phyloP scores from a whole-genome alignment of 108 stramenopile species.

The Stephanodiscus minutulus region DNA sequence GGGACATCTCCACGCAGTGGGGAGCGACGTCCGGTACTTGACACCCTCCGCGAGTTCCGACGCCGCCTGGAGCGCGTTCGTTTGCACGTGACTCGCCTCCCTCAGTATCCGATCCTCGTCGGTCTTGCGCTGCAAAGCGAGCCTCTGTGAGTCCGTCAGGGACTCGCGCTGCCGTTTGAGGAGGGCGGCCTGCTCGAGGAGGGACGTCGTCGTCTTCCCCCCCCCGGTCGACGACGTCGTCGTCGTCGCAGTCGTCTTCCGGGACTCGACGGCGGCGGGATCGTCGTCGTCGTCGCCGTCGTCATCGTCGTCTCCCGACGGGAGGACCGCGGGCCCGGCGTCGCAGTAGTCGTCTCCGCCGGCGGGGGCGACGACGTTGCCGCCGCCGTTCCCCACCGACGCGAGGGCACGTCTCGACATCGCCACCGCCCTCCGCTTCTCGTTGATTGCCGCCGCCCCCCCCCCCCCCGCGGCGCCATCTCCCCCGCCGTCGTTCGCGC shows the following conservation, averaged over 20 bases:
- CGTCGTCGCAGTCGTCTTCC: neutral
- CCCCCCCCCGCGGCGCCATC: too few relatives aligned
- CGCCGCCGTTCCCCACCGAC: constrained; percentile 35
- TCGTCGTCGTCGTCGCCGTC: constrained; percentile 21
- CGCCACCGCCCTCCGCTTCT: constrained; percentile 40
- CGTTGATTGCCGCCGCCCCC: constrained; percentile 24
- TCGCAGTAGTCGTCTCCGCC: neutral
- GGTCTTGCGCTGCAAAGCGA: constrained; percentile 55
- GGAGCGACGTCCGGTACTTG: constrained; percentile 77
- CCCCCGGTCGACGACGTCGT: constrained; percentile 16
- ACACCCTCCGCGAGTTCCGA: constrained; percentile 91
- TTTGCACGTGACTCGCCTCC: constrained; percentile 94
- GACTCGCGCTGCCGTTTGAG: constrained; percentile 66
- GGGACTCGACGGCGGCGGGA: constrained; percentile 16
- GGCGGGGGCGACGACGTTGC: neutral
- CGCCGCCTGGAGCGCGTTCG: constrained; percentile 95
- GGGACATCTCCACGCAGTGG: constrained; percentile 91
- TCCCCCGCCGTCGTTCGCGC: neutral
- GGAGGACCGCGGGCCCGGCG: too few relatives aligned
- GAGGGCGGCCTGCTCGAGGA: constrained; percentile 86
- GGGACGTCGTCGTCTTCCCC: constrained; percentile 29
- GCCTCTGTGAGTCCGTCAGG: constrained; percentile 64
- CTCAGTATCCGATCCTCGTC: constrained; percentile 92
- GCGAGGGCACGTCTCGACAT: constrained; percentile 34
- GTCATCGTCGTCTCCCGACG: neutral